Evolutionary conservation across 2,329 filamentous ascomycete genomes (phyloP).

Genomic region (Botryotinia narcissicola): DNA sequence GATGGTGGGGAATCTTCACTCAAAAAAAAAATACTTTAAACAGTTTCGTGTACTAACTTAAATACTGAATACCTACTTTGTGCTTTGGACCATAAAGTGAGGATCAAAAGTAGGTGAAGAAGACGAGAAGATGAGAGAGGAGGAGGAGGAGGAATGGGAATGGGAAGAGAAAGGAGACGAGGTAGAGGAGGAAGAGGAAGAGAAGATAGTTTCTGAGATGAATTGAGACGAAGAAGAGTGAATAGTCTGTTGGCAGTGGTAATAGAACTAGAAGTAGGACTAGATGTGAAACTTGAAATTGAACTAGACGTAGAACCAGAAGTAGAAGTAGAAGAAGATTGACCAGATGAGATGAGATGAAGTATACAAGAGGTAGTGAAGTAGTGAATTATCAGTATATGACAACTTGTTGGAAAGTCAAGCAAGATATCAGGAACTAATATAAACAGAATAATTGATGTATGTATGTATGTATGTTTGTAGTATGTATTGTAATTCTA

Average conservation of each 20-base stretch:
- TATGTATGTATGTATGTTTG: neutral
- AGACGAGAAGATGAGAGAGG: neutral
- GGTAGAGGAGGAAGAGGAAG: neutral
- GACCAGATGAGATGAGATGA: neutral
- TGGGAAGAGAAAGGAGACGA: neutral
- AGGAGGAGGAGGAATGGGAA: neutral
- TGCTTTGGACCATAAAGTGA: constrained; percentile 1
- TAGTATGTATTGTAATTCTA: neutral
- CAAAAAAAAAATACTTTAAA: constrained; percentile 4
- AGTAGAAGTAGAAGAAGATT: neutral
- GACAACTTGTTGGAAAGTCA: neutral
- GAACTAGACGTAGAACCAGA: neutral
- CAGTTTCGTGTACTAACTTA: constrained; percentile 4
- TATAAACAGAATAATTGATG: neutral
- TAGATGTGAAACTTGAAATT: neutral
- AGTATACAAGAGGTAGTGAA: neutral
- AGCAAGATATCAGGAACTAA: constrained; percentile 1
- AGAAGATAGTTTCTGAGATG: neutral
- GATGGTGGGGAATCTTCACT: constrained; percentile 19
- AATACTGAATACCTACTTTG: neutral
- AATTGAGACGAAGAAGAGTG: neutral
- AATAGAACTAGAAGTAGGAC: neutral
- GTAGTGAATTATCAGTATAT: neutral
- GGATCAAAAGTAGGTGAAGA: neutral
- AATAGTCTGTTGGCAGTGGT: neutral